These are phyloP conservation scores for Eucalyptus curtisii DNA, from an alignment of 345 rosid genomes.

Conservation along the genomic window DNA sequence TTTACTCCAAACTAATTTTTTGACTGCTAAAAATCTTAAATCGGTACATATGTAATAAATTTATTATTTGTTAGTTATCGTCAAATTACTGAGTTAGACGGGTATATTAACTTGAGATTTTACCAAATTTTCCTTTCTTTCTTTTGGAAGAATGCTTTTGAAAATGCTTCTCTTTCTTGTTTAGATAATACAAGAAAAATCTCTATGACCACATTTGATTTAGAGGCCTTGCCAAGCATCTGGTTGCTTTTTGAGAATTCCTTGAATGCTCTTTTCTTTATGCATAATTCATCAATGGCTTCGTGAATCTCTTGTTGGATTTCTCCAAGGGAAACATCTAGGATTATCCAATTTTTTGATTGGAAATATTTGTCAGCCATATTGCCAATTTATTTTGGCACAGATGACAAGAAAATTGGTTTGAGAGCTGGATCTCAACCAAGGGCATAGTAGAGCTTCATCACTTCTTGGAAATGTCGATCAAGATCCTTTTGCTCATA, in stretches of 20 bases:
- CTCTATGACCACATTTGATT: background rate
- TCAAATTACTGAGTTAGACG: no score
- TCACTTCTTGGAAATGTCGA: background rate
- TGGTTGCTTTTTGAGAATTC: background rate
- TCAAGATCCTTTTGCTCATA: background rate
- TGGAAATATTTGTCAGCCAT: background rate
- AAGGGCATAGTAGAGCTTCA: background rate
- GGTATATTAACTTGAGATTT: no score
- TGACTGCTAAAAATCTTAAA: no score
- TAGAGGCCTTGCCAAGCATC: background rate
- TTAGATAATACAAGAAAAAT: background rate
- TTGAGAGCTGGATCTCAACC: background rate
- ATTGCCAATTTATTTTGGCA: background rate
- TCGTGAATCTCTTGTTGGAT: background rate
- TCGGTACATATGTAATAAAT: no score
- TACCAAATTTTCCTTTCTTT: background rate
- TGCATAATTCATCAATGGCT: background rate
- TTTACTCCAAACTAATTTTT: no score
- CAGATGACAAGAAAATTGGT: accelerated
- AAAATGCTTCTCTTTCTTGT: background rate
- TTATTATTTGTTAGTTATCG: no score
- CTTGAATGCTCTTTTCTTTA: background rate
- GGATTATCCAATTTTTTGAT: background rate
- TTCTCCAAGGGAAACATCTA: background rate
- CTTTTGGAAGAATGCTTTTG: background rate